A percentile compares a stretch with the other conserved stretches of the same genome.
These are phyloP conservation scores for Microbotryum scabiosae DNA, from an alignment of 1,284 basidiomycete genomes.

Conservation along the genomic window DNA sequence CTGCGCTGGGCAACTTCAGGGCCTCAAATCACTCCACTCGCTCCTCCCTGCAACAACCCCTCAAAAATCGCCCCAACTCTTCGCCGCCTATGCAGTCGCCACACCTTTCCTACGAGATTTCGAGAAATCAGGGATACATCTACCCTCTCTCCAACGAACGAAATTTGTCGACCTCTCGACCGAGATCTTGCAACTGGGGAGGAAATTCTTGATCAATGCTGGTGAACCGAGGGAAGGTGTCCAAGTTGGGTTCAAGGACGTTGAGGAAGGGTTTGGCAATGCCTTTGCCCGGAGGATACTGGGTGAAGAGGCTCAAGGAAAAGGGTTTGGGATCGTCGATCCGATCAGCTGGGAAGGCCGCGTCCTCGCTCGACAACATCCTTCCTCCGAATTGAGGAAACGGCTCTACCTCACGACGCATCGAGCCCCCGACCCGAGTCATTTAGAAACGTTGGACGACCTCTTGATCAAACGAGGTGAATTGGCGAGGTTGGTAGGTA, in stretches of 20 bases:
- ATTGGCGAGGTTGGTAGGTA: conserved; percentile 70
- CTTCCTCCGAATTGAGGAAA: conserved; percentile 7
- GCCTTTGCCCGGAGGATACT: conserved; percentile 11
- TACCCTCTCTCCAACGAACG: conserved; percentile 65
- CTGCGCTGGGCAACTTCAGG: conserved; percentile 18
- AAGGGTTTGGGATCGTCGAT: conserved; percentile 6
- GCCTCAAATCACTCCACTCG: conserved; percentile 35
- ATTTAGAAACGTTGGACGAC: conserved; percentile 64
- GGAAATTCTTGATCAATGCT: conserved; percentile 61
- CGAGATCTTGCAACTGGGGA: conserved; percentile 78
- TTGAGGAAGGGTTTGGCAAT: conserved; percentile 20
- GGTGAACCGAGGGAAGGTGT: conserved; percentile 44
- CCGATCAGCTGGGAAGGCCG: conserved; percentile 26
- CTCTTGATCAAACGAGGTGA: conserved; percentile 66
- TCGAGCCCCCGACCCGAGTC: conserved; percentile 46
- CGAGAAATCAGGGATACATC: conserved; percentile 90
- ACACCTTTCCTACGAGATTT: conserved; percentile 93
- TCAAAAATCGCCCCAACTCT: conserved; percentile 29
- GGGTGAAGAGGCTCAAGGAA: neutral
- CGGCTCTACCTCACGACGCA: conserved; percentile 23
- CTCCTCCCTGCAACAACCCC: conserved; percentile 23
- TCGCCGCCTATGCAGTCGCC: conserved; percentile 49
- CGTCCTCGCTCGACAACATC: conserved; percentile 28
- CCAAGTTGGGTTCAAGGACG: conserved; percentile 43
- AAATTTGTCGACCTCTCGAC: conserved; percentile 87